A percentile compares a stretch with the other conserved stretches of the same genome.
These are phyloP conservation scores for Gastrolobium villosum DNA, from an alignment of 306 rosid species.

Conservation along the genomic window DNA sequence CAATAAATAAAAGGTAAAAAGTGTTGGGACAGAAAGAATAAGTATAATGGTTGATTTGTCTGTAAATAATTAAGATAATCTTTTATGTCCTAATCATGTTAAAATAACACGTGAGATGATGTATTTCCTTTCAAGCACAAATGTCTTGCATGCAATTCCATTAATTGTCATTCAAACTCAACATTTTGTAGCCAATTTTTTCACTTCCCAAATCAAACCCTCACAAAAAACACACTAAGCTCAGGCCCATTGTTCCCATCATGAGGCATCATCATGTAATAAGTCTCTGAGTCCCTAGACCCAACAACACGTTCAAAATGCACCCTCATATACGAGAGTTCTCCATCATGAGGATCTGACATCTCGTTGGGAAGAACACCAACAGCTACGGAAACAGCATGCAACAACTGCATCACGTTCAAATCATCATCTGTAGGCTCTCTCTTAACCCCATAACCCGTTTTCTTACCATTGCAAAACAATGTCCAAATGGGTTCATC, in stretches of 20 bases:
- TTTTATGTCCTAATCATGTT: too few species aligned
- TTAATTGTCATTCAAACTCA: not conserved
- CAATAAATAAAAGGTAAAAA: too few species aligned
- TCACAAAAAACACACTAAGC: slow-evolving; percentile 75
- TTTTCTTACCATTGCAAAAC: slow-evolving; percentile 83
- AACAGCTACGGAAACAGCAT: slow-evolving; percentile 73
- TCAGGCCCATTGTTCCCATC: slow-evolving; percentile 70
- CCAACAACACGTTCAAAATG: slow-evolving; percentile 81
- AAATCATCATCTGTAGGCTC: slow-evolving; percentile 78
- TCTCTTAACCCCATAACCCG: slow-evolving; percentile 80
- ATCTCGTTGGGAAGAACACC: slow-evolving; percentile 74
- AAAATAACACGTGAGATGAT: too few species aligned
- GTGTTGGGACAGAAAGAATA: too few species aligned
- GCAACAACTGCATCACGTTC: slow-evolving; percentile 75
- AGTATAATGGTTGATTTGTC: too few species aligned
- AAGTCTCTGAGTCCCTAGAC: slow-evolving; percentile 87
- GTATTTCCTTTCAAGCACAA: too few species aligned
- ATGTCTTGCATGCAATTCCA: too few species aligned
- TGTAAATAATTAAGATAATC: too few species aligned
- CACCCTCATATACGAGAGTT: slow-evolving; percentile 78
- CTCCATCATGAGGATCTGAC: slow-evolving; percentile 61
- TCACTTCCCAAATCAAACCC: slow-evolving; percentile 55
- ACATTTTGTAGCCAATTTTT: slow-evolving; percentile 12
- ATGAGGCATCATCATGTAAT: slow-evolving; percentile 87
- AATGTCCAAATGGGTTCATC: slow-evolving; percentile 86